Evolutionary conservation across 306 rosid genomes (phyloP), one percentile per base, ranked within the genome.

Genomic region (Casuarina cunninghamiana): DNA sequence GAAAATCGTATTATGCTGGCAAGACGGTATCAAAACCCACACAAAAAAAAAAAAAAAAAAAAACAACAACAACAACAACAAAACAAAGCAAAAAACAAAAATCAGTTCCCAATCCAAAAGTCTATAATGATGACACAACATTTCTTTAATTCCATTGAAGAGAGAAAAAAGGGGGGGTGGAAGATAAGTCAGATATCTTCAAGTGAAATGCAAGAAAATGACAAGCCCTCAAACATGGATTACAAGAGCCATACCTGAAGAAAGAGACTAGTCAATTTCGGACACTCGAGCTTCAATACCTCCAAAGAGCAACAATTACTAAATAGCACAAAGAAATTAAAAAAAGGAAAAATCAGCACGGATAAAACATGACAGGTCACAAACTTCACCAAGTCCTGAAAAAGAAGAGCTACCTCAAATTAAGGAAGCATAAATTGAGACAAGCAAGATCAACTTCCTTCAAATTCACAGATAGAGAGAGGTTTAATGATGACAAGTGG

Each of bases 401-500:
- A 76, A 58, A 45, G 38, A 13, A 73, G 72, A 35, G 71, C 77
- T 81, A 93, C 99, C 99, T 96, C 83, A 96, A 83, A 78, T 93
- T 96, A 37, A 96, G 97, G 86, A 88, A 83, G 84, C 94, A 86
- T 38, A 96, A 97, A 82, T 93, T 96, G 85, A 80, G 84, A 88
- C 99, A 96, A 79, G 96, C 85, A 37, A 96, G 84, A 81, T 96
- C 94, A 76, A 96, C 97, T 69, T 93, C 99, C 86, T 93, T 96
- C 83, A 96, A 80, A 82, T 96, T 85, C 5, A 80, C 76, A 2
- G 99, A 96, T 66, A 93, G 84, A 74, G 99, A 96, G 65, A 96
- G 97, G 82, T 96, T 96, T 54, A 96, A 72, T 5, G 83, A 86
- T 53, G 87, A 85, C 80, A 96, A 79, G 79, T 85, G 86, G 61